Evolutionary conservation across 2,329 filamentous ascomycete genomes (phyloP).

Genomic region (Lecanicillium sp.): DNA sequence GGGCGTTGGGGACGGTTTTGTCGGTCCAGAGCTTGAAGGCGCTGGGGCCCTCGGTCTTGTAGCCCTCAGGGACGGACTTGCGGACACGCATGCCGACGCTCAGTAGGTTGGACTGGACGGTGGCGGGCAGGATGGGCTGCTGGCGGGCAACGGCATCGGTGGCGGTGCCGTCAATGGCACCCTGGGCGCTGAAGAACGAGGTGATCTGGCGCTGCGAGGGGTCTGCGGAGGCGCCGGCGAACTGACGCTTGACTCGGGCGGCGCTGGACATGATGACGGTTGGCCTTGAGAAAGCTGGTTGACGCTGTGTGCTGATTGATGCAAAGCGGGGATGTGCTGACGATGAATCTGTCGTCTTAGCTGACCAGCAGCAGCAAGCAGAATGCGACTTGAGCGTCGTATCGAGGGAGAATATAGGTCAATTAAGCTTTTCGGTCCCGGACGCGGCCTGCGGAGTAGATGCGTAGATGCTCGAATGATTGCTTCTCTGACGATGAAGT

Average conservation of each 20-base stretch:
- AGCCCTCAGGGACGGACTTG: slow-evolving; percentile 89
- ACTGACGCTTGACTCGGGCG: slow-evolving; percentile 52
- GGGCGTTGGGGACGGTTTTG: slow-evolving; percentile 19
- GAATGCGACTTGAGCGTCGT: neutral
- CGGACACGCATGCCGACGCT: slow-evolving; percentile 91
- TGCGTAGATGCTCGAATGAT: neutral
- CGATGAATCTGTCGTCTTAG: slow-evolving; percentile 7
- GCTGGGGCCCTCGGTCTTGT: slow-evolving; percentile 62
- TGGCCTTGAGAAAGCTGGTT: too few species aligned
- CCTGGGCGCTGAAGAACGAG: slow-evolving; percentile 48
- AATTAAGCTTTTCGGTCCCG: neutral
- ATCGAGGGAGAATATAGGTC: neutral
- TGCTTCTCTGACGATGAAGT: neutral
- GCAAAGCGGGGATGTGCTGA: slow-evolving; percentile 9
- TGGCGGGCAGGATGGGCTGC: slow-evolving; percentile 51
- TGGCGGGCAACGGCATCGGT: slow-evolving; percentile 21
- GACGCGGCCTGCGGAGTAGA: neutral
- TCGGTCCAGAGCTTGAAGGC: slow-evolving; percentile 47
- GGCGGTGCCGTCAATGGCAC: slow-evolving; percentile 30
- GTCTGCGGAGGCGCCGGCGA: slow-evolving; percentile 53
- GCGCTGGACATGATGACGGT: slow-evolving; percentile 43
- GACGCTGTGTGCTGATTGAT: slow-evolving; percentile 11
- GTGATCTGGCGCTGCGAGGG: slow-evolving; percentile 57
- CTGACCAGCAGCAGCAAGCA: slow-evolving; percentile 10
- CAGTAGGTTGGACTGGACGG: slow-evolving; percentile 75